Base-by-base conservation (phyloP, 2,329 filamentous ascomycete species). In the Domatiomyces globalis region DNA sequence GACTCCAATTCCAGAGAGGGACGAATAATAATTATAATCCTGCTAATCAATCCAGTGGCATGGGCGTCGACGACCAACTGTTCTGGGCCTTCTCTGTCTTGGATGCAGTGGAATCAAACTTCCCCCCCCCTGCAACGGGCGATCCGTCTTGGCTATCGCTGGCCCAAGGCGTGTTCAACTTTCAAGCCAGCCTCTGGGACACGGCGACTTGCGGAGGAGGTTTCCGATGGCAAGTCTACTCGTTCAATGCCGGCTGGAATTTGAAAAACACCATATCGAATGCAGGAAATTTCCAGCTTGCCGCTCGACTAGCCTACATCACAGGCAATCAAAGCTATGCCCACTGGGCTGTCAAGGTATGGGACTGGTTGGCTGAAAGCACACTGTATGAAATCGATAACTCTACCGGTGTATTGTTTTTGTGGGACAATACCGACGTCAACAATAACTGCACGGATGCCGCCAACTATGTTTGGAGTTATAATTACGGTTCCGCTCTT, bases 201-300 rank as follows among this genome's bases (percentile, higher is more conserved):
- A 68, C 67, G 2, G 61, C 67, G 0, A 73, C 72, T 1, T 94
- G 87, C 65, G 72, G 70, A 36, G 87, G 87, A 46, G 87, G 87
- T 6, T 69, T 94, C 56, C 79, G 84, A 56, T 94, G 87, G 87
- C 87, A 94, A 69, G 84, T 94, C 53, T 88, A 83, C 69, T 74
- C 77, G 9, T 84, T 82, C 68, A 87, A 88, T 68, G 78, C 74
- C 51, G 86, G 86, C 5, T 79, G 72, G 57, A 66, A 68, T 49
- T 77, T 76, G 58, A 78, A 79, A 57, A 79, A 79, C 8, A 46
- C 72, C 9, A 73, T 79, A 53, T 76, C 73, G n/a, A 79, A 79
- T 55, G 76, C 76, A 2, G 74, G 71, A 10, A 71, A 79, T 51
- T 78, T 79, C 62, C 74, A 78, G 56, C 67, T 80, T 4, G 69